phyloP scores from a whole-genome alignment of 73 alveolate species.

The Breviolum minutum region DNA sequence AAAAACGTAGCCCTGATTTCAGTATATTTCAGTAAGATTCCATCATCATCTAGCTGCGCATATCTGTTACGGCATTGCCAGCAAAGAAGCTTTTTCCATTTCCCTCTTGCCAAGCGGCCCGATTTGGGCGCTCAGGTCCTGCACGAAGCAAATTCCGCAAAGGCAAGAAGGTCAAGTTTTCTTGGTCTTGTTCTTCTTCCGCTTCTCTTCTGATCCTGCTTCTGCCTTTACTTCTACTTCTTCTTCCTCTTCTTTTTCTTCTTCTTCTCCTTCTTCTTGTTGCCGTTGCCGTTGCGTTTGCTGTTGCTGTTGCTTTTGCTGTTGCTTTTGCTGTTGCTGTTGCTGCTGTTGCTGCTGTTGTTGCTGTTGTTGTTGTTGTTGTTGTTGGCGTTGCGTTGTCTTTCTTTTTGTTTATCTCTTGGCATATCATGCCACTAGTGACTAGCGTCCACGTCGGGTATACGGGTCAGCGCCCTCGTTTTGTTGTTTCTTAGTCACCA shows the following conservation, averaged over 20 bases:
- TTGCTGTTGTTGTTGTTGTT: too few relatives aligned
- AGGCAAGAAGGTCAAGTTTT: background rate
- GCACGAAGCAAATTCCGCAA: background rate
- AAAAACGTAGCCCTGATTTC: background rate
- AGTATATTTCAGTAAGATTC: background rate
- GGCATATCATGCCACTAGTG: too few relatives aligned
- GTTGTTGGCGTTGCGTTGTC: too few relatives aligned
- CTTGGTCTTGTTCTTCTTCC: background rate
- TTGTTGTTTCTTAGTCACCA: background rate
- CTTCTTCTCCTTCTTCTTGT: too few relatives aligned
- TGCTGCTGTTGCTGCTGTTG: too few relatives aligned
- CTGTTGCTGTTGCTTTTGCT: too few relatives aligned
- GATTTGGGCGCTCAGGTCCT: constrained; percentile 46
- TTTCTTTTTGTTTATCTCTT: too few relatives aligned
- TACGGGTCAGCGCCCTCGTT: too few relatives aligned
- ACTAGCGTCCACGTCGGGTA: too few relatives aligned
- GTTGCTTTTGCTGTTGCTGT: too few relatives aligned
- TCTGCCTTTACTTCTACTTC: background rate
- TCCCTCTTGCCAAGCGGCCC: background rate
- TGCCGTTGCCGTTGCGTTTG: too few relatives aligned
- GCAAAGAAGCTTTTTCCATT: background rate
- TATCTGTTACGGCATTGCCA: background rate
- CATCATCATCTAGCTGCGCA: background rate
- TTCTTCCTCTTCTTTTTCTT: background rate
- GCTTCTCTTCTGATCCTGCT: background rate